Evolutionary conservation across 192 early-diverging fungal genomes (phyloP).

Genomic region (Umbelopsis vinacea): DNA sequence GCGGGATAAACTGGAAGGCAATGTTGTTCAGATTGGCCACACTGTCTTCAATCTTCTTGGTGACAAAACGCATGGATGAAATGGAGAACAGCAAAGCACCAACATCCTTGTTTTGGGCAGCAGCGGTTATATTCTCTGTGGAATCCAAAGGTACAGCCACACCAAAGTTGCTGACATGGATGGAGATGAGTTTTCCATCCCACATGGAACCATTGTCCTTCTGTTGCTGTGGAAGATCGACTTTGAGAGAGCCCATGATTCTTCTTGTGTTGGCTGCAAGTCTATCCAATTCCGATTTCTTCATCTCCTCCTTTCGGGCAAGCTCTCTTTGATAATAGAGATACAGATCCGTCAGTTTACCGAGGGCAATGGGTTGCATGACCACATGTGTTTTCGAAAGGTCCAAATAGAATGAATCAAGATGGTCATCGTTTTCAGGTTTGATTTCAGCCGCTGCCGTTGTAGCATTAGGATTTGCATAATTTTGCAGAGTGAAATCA

Average conservation of each 20-base stretch:
- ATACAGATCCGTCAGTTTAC: conserved; percentile 63
- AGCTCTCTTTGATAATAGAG: conserved; percentile 72
- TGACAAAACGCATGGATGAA: conserved; percentile 58
- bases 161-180: conserved; percentile 60
- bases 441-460: not conserved
- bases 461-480: conserved; percentile 21
- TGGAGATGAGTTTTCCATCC: conserved; percentile 51
- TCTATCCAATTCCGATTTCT: conserved; percentile 58
- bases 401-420: conserved; percentile 56
- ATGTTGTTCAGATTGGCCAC: conserved; percentile 60
- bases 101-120: conserved; percentile 26
- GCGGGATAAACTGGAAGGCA: conserved; percentile 69
- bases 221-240: conserved; percentile 54
- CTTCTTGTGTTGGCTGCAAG: conserved; percentile 68
- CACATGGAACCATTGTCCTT: conserved; percentile 58
- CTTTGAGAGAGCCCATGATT: conserved; percentile 67
- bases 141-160: conserved; percentile 65
- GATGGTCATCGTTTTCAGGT: conserved; percentile 25
- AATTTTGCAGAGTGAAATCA: conserved; percentile 65
- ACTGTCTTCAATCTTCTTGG: conserved; percentile 61
- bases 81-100: conserved; percentile 70
- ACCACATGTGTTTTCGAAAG: conserved; percentile 69
- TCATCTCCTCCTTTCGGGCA: conserved; percentile 57
- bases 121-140: conserved; percentile 33
- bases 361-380: conserved; percentile 73